Conservation (phyloP, 2,329 filamentous ascomycete genomes). For the Xylaria multiplex region DNA sequence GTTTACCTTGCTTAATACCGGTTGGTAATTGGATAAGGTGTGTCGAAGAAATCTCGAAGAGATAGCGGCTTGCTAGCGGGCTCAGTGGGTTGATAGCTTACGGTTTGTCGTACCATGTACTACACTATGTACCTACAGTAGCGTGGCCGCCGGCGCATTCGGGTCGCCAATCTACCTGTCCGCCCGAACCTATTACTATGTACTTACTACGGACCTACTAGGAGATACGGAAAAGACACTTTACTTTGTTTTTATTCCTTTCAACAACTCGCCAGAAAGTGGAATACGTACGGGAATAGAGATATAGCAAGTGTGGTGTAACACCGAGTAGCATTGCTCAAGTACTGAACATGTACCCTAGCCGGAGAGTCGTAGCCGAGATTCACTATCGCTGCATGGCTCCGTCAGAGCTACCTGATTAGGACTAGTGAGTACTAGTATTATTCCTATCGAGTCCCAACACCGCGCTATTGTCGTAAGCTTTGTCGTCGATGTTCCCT, state of each 20-base stretch:
- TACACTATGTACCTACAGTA: too few relatives aligned
- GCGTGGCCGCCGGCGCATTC: background rate
- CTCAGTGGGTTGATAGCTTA: too few relatives aligned
- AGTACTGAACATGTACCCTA: slow-evolving; percentile 5
- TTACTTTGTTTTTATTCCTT: background rate
- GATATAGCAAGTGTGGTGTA: background rate
- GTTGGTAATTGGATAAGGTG: background rate
- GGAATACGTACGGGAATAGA: too few relatives aligned
- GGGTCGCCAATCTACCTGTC: background rate
- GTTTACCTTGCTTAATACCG: too few relatives aligned
- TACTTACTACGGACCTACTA: too few relatives aligned
- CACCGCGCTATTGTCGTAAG: slow-evolving; percentile 36
- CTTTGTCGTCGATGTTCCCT: slow-evolving; percentile 25
- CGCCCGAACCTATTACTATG: too few relatives aligned
- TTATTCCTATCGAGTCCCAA: slow-evolving; percentile 25
- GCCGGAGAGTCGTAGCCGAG: slow-evolving; percentile 20
- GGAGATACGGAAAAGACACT: slow-evolving; percentile 8
- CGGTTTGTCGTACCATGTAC: too few relatives aligned
- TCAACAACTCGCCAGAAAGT: too few relatives aligned
- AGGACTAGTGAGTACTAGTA: background rate
- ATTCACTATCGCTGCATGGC: slow-evolving; percentile 20
- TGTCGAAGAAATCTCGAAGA: background rate
- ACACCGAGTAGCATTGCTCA: background rate
- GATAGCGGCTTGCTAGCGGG: background rate
- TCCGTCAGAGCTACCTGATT: slow-evolving; percentile 26